Base-by-base conservation (phyloP, 441 rosid species). In the Cnidoscolus chayamansa region DNA sequence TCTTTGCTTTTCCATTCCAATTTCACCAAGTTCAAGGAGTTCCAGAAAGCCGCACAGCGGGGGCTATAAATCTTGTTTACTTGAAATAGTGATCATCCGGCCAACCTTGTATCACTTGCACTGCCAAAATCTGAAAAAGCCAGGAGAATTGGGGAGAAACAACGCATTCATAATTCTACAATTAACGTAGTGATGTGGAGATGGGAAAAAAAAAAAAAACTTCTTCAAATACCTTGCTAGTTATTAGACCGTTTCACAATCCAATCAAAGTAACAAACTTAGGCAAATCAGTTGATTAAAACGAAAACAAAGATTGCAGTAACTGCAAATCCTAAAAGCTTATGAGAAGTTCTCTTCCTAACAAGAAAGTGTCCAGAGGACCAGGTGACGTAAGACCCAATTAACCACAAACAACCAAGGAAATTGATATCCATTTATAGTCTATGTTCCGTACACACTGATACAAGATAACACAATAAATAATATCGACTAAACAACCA, bases 1-100 rank as follows among this genome's bases (percentile, higher is more conserved):
- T 76, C 63, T 83, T 82, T 82, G 78, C 77, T 83, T 87, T 74
- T 92, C 98, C 99, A 92, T 92, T 80, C 45, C 45, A 40, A 40
- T 40, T 40, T 40, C 65, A 81, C 81, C 70, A 71, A 56, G 31
- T 81, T 83, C 79, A 75, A 63, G 75, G 77, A 75, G 63, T 68
- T 74, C 72, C 7, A 57, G 45, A 49, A 61, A 17, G 66, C 71
- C 74, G 57, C 63, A 30, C 65, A 75, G 79, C 19, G 56, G 69
- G 81, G 57, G 65, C 40, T 5, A 61, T 20, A 62, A 50, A 56
- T 73, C 71, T 35, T 16, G 12, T 67, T 63, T 79, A 80, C 64
- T 48, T 75, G 65, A 53, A 81, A 87, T 79, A 58, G 64, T 53
- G 67, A 74, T 63, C 74, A 53, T 67, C 60, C 17, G 25, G 55